Conservation (phyloP, 805 yeast genomes). For the Wickerhamiella domercqiae region DNA sequence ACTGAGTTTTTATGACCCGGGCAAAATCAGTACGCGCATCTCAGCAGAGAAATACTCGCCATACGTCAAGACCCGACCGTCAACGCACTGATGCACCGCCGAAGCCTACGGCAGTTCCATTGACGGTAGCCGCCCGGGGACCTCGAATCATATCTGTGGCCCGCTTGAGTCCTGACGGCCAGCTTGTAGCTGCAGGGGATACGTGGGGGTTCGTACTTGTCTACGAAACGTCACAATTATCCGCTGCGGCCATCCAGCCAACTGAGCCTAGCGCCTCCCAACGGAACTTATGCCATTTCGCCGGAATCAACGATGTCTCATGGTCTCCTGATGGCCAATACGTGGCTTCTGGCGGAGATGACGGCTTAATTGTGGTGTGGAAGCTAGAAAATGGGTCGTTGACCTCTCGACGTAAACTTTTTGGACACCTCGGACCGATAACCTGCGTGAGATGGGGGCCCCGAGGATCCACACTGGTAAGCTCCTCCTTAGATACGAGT, state of each 20-base stretch:
- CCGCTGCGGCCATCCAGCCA: too few relatives aligned
- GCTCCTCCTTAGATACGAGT: constrained; percentile 84
- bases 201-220: too few relatives aligned
- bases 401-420: constrained; percentile 28
- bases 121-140: too few relatives aligned
- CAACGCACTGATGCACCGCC: too few relatives aligned
- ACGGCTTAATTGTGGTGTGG: constrained; percentile 65
- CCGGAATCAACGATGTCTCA: constrained; percentile 56
- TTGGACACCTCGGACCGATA: constrained; percentile 77
- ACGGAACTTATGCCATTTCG: not conserved
- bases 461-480: constrained; percentile 62
- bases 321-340: constrained; percentile 65
- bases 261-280: not conserved
- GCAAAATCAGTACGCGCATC: too few relatives aligned
- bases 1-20: too few relatives aligned
- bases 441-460: constrained; percentile 52
- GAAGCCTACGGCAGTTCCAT: too few relatives aligned
- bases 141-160: too few relatives aligned
- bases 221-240: too few relatives aligned
- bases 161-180: constrained; percentile 39
- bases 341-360: constrained; percentile 78
- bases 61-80: too few relatives aligned
- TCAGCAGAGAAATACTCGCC: too few relatives aligned
- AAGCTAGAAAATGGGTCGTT: constrained; percentile 31
- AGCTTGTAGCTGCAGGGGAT: constrained; percentile 36